These are phyloP conservation scores for Cercospora citrullina DNA, from an alignment of 2,329 filamentous ascomycete species.

Conservation along the genomic window DNA sequence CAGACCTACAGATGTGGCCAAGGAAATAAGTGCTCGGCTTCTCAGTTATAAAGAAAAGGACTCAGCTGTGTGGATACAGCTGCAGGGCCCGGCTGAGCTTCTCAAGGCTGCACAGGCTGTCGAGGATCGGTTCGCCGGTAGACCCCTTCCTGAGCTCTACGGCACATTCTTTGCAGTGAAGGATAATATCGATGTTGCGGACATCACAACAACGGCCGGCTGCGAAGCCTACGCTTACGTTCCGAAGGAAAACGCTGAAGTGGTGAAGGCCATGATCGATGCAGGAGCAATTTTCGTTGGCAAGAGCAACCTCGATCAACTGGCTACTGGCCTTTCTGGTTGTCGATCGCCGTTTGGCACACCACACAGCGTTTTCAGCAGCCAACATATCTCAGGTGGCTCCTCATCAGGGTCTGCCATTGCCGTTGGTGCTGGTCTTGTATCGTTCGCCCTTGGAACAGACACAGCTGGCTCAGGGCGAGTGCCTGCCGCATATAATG, in stretches of 20 bases:
- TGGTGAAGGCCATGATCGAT: slow-evolving; percentile 52
- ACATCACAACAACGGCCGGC: slow-evolving; percentile 53
- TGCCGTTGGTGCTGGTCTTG: slow-evolving; percentile 54
- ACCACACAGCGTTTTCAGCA: slow-evolving; percentile 54
- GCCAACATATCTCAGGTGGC: slow-evolving; percentile 56
- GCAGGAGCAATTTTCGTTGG: slow-evolving; percentile 60
- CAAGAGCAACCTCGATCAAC: slow-evolving; percentile 63
- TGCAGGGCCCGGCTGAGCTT: slow-evolving; percentile 43
- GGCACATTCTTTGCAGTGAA: slow-evolving; percentile 60
- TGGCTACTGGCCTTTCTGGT: slow-evolving; percentile 62
- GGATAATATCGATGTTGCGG: slow-evolving; percentile 57
- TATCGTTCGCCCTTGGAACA: slow-evolving; percentile 58
- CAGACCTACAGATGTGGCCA: slow-evolving; percentile 46
- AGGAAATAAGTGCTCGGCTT: slow-evolving; percentile 50
- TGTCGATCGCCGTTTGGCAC: slow-evolving; percentile 60
- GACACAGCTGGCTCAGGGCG: slow-evolving; percentile 58
- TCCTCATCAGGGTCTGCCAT: slow-evolving; percentile 59
- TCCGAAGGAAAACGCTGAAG: slow-evolving; percentile 51
- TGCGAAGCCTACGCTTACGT: slow-evolving; percentile 54
- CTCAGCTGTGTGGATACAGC: slow-evolving; percentile 55
- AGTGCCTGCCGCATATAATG: slow-evolving; percentile 57
- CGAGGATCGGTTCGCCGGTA: slow-evolving; percentile 42
- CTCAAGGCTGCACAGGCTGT: slow-evolving; percentile 47
- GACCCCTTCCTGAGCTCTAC: slow-evolving; percentile 53
- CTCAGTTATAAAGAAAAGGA: slow-evolving; percentile 51